A percentile compares a stretch with the other conserved stretches of the same genome.
phyloP scores from a whole-genome alignment of 768 basidiomycete genomes.

The Leccinum subtestaceum region DNA sequence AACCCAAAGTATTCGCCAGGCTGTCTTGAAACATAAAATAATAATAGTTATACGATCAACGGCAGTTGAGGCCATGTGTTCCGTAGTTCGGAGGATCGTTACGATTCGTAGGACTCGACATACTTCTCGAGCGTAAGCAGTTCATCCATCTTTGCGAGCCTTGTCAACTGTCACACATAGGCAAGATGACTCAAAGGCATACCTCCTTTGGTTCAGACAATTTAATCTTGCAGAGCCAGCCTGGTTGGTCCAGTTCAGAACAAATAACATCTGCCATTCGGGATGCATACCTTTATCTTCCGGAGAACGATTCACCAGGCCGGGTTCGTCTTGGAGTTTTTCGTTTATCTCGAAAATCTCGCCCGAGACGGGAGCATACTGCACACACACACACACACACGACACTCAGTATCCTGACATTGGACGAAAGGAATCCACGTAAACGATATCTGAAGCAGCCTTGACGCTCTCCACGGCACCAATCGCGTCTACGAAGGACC shows the following conservation, averaged over 20 bases:
- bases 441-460: slow-evolving; percentile 91
- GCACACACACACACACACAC: background rate
- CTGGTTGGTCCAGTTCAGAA: slow-evolving; percentile 37
- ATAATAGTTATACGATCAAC: background rate
- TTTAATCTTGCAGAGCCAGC: slow-evolving; percentile 96
- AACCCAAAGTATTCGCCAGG: background rate
- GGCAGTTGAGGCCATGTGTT: slow-evolving; percentile 27
- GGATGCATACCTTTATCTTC: slow-evolving; percentile 68
- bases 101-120: slow-evolving; percentile 50
- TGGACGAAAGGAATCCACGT: slow-evolving; percentile 22
- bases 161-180: background rate
- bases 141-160: slow-evolving; percentile 51
- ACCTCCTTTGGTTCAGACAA: slow-evolving; percentile 78
- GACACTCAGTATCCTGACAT: slow-evolving; percentile 8
- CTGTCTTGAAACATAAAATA: slow-evolving; percentile 4
- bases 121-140: slow-evolving; percentile 81
- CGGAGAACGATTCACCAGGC: slow-evolving; percentile 84
- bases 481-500: slow-evolving; percentile 57
- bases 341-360: slow-evolving; percentile 78
- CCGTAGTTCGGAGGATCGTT: slow-evolving; percentile 11
- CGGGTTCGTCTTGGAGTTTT: slow-evolving; percentile 60
- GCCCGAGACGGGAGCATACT: slow-evolving; percentile 95
- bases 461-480: slow-evolving; percentile 97
- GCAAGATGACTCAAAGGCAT: slow-evolving; percentile 14
- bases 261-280: background rate